phyloP scores from a whole-genome alignment of 345 rosid genomes.

The Turritis glabra region DNA sequence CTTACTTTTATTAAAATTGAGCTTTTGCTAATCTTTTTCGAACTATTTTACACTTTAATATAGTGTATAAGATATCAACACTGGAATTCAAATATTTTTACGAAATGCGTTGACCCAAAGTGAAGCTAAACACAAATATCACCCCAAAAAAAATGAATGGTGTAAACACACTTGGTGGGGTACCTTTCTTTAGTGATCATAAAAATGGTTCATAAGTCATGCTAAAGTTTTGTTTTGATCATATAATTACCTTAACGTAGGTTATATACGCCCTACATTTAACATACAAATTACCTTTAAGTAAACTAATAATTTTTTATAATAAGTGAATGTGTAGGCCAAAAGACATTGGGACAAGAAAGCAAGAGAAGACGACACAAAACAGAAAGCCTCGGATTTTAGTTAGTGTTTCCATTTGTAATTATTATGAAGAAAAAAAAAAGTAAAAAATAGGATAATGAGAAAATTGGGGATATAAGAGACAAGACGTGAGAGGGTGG shows the following conservation, averaged over 20 bases:
- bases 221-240: neutral
- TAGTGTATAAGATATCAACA: too few relatives aligned
- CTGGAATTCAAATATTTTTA: too few relatives aligned
- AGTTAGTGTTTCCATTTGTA: constrained; percentile 30
- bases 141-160: neutral
- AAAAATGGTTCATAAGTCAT: neutral
- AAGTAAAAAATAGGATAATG: constrained; percentile 12
- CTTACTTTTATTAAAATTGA: too few relatives aligned
- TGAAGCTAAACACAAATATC: neutral
- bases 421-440: constrained; percentile 13
- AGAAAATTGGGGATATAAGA: constrained; percentile 28
- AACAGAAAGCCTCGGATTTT: neutral
- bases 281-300: constrained; percentile 7
- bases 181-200: neutral
- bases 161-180: neutral
- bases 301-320: neutral
- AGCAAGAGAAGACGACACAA: constrained; percentile 20
- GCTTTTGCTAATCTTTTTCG: too few relatives aligned
- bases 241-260: constrained; percentile 10
- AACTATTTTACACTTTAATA: too few relatives aligned
- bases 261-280: neutral
- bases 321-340: constrained; percentile 11
- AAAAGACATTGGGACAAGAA: constrained; percentile 11
- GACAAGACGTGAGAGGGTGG: constrained; percentile 46
- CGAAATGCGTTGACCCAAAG: neutral